A percentile compares a stretch with the other conserved stretches of the same genome.
phyloP scores from a whole-genome alignment of 2,329 filamentous ascomycete species.

The Penicillium capsulatum region DNA sequence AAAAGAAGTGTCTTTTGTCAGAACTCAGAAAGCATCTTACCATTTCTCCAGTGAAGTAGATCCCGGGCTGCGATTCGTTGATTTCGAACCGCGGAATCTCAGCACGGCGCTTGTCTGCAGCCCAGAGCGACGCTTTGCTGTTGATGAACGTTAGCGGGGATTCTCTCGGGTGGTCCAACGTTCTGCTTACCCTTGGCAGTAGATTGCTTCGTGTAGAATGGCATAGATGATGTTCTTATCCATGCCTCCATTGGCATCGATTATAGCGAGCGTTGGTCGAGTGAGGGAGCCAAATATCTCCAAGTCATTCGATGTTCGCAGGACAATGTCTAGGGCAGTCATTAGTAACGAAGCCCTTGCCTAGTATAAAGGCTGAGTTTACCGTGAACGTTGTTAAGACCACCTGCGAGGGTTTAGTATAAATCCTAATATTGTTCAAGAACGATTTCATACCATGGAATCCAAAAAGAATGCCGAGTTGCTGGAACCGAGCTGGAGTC shows the following conservation, averaged over 20 bases:
- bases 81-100: conserved; percentile 47
- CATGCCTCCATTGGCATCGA: conserved; percentile 66
- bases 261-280: conserved; percentile 61
- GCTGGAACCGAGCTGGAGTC: conserved; percentile 69
- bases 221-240: conserved; percentile 80
- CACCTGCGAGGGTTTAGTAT: conserved; percentile 44
- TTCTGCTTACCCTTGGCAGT: conserved; percentile 62
- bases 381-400: conserved; percentile 69
- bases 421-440: background rate
- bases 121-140: conserved; percentile 66
- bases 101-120: conserved; percentile 51
- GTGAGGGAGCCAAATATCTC: conserved; percentile 72
- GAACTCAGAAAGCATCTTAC: conserved; percentile 26
- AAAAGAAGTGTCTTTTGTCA: conserved; percentile 2
- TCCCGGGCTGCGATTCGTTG: conserved; percentile 46
- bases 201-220: conserved; percentile 81
- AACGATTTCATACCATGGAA: conserved; percentile 55
- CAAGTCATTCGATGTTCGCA: conserved; percentile 68
- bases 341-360: conserved; percentile 1
- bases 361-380: conserved; percentile 12
- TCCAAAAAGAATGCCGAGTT: conserved; percentile 74
- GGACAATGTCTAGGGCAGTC: conserved; percentile 53
- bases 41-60: conserved; percentile 91
- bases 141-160: background rate
- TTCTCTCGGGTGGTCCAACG: background rate